phyloP scores from a whole-genome alignment of 2,329 filamentous ascomycete genomes.

The Lasiodiplodia sp. region DNA sequence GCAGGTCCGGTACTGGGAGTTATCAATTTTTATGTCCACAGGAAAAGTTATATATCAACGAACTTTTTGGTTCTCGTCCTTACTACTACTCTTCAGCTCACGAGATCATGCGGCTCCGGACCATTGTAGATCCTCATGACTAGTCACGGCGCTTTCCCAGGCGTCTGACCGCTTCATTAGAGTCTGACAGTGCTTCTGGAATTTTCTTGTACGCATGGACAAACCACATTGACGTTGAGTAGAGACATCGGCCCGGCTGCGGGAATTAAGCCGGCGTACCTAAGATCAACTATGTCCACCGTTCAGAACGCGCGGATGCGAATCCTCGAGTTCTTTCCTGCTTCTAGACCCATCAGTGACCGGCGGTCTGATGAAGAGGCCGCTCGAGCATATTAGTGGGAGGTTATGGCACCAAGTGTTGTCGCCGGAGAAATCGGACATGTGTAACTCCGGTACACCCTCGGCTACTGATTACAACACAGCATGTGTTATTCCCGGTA shows the following conservation, averaged over 20 bases:
- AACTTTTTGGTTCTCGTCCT: background rate
- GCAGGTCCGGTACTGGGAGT: background rate
- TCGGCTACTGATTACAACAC: too few species aligned
- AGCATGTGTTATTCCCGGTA: too few species aligned
- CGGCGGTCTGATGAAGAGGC: background rate
- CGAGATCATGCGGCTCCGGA: background rate
- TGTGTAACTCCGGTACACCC: background rate
- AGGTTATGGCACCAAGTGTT: background rate
- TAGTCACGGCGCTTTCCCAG: background rate
- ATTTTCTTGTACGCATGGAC: background rate
- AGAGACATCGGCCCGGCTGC: background rate
- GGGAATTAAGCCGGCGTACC: background rate
- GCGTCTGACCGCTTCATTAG: background rate
- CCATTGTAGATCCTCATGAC: background rate
- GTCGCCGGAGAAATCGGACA: background rate
- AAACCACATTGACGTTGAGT: background rate
- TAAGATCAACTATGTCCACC: background rate
- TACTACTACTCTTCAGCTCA: background rate
- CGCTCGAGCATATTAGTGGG: too few species aligned
- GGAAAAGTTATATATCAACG: background rate
- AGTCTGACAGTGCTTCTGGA: background rate
- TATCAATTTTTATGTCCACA: background rate
- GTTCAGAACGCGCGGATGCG: background rate
- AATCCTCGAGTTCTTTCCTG: background rate
- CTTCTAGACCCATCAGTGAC: background rate